Base-by-base conservation (phyloP, 129 eudicot genomes). In the Deinandra increscens region DNA sequence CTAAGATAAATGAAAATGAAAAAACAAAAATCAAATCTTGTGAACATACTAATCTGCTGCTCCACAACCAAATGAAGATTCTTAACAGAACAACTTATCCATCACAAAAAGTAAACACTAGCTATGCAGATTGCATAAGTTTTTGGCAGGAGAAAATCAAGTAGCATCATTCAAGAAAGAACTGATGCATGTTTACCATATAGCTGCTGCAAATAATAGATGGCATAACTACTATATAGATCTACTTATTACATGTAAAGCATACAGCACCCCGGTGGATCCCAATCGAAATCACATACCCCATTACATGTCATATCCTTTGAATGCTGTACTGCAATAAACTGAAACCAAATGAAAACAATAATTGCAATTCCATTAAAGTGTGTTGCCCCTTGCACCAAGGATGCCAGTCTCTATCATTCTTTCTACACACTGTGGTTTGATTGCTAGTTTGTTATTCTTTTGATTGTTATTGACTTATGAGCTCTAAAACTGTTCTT, bases 401-500 rank as follows among this genome's bases (percentile, higher is more conserved):
- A 46, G 14, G 53, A 1, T 46, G 53, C n/a, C 19, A 2, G 9
- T 46, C 19, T 46, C 53, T 46, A 46, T 18, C 53, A 46, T 46
- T 19, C 20, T n/a, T 58, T n/a, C 33, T 39, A 34, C 19, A 3
- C 38, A 14, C 4, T 45, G 54, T 66, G 62, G 11, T 49, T 38
- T 61, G 29, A n/a, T 38, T 61, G 17, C 2, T 50, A 50, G 12
- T 18, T 53, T 29, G 22, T 36, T 23, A 65, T 66, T 75, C 15
- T 36, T 4, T 66, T 55, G 67, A 13, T 46, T 68, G 29, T 46
- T 29, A n/a, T n/a, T n/a, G n/a, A n/a, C n/a, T n/a, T n/a, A 36
- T 48, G 65, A 69, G 50, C 39, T 75, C 13, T 48, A 71, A 23
- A 66, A 14, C 5, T 22, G 11, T 55, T 68, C 54, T 62, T 56